Percentiles rank a stretch among this genome's conserved stretches.
These are phyloP conservation scores for Saccharomycopsis sp. DNA, from an alignment of 805 yeast genomes.

Conservation along the genomic window DNA sequence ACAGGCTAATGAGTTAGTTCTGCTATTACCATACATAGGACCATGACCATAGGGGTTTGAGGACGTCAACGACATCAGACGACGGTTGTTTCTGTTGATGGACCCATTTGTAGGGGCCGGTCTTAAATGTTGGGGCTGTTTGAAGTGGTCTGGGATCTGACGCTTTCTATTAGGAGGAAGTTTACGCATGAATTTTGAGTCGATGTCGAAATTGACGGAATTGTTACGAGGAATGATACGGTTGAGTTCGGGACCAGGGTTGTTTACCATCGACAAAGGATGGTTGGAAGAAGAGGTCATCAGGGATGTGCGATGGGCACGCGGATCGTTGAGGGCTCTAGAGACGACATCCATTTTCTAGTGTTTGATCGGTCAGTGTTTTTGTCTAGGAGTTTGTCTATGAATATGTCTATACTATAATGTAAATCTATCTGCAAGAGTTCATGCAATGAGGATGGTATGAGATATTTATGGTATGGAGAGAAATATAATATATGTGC, in stretches of 20 bases:
- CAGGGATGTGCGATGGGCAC: neutral
- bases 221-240: conserved; percentile 6
- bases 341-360: conserved; percentile 10
- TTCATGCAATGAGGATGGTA: neutral
- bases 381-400: neutral
- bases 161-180: conserved; percentile 15
- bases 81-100: neutral
- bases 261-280: neutral
- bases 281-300: neutral
- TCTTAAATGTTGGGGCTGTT: neutral
- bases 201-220: conserved; percentile 9
- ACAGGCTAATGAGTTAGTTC: neutral
- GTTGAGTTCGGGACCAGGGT: neutral
- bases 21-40: neutral
- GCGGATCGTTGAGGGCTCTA: conserved; percentile 11
- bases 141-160: conserved; percentile 3
- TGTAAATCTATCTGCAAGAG: too few species aligned
- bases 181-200: conserved; percentile 11
- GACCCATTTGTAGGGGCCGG: neutral
- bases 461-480: neutral
- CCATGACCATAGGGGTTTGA: neutral
- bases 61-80: neutral
- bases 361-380: neutral
- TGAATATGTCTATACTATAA: neutral
- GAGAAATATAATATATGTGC: neutral